Conservation (phyloP, 2,329 filamentous ascomycete species). For the Exophiala viscosa region DNA sequence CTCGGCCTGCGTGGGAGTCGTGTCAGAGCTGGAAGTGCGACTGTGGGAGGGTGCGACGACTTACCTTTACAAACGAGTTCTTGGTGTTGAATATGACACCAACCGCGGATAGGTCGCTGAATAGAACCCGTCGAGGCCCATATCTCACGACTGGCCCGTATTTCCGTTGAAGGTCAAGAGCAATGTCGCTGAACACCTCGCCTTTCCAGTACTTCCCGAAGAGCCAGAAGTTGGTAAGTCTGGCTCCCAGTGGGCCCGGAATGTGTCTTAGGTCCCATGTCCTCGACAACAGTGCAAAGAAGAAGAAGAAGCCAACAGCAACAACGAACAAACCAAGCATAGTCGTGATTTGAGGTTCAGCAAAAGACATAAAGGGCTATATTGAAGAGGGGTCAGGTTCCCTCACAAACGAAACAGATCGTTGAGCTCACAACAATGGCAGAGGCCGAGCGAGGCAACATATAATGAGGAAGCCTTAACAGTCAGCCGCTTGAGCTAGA, state of each 20-base stretch:
- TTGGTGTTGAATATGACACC: conserved; percentile 15
- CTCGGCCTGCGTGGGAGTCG: conserved; percentile 3
- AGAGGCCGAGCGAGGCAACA: too few relatives aligned
- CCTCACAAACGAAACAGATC: too few relatives aligned
- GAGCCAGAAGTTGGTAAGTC: conserved; percentile 70
- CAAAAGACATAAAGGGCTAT: not conserved
- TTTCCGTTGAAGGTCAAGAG: conserved; percentile 9
- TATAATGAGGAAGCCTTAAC: too few relatives aligned
- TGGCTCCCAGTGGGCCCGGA: conserved; percentile 68
- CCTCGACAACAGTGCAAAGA: not conserved
- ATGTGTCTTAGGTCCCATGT: conserved; percentile 10
- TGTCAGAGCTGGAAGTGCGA: not conserved
- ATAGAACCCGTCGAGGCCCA: conserved; percentile 16
- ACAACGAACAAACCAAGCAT: not conserved
- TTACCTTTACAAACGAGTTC: conserved; percentile 15
- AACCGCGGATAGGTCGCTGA: conserved; percentile 15
- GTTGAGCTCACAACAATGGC: too few relatives aligned
- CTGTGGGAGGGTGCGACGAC: not conserved
- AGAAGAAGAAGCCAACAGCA: not conserved
- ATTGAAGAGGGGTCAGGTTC: not conserved
- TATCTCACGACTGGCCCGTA: conserved; percentile 18
- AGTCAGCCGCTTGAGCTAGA: too few relatives aligned
- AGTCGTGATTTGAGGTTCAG: not conserved
- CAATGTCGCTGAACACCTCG: conserved; percentile 1
- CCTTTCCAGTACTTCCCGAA: conserved; percentile 36